phyloP scores from a whole-genome alignment of 1,284 basidiomycete species.

The Sporisorium iseilematis-ciliati region DNA sequence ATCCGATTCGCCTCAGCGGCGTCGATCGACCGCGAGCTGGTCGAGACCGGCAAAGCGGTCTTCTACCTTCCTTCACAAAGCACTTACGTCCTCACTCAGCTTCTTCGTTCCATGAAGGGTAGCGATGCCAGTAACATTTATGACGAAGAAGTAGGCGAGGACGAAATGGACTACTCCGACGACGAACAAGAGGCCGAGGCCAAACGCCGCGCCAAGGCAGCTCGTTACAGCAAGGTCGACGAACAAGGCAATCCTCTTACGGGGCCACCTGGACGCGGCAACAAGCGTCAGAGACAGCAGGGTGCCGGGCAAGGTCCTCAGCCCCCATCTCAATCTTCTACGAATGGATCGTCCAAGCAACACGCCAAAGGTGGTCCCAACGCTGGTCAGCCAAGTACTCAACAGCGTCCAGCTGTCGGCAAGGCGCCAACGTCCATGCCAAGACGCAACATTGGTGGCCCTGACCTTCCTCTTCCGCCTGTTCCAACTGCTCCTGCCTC shows the following conservation, averaged over 20 bases:
- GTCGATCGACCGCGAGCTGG: constrained; percentile 61
- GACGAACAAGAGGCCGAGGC: constrained; percentile 84
- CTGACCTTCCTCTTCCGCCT: constrained; percentile 15
- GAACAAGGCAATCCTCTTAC: constrained; percentile 39
- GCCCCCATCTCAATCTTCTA: constrained; percentile 13
- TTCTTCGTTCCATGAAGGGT: constrained; percentile 77
- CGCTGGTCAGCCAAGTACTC: constrained; percentile 4
- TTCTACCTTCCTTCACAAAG: constrained; percentile 83
- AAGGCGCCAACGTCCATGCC: constrained; percentile 9
- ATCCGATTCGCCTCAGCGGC: constrained; percentile 72
- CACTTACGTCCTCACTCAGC: constrained; percentile 80
- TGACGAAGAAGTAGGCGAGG: constrained; percentile 86
- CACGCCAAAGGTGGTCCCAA: not conserved
- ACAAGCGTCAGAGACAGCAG: constrained; percentile 46
- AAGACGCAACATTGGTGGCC: constrained; percentile 11
- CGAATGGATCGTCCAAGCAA: constrained; percentile 5
- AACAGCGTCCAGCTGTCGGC: constrained; percentile 9
- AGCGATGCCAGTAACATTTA: constrained; percentile 92
- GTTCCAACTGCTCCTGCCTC: constrained; percentile 14
- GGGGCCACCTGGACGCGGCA: constrained; percentile 8
- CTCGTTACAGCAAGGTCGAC: constrained; percentile 31
- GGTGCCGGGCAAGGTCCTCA: constrained; percentile 11
- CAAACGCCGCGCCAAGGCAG: constrained; percentile 71
- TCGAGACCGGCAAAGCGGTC: constrained; percentile 70
- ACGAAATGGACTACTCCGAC: constrained; percentile 89